A percentile compares a stretch with the other conserved stretches of the same genome.
Conservation (phyloP, 179 eudicot genomes). For the Beta corolliflora region DNA sequence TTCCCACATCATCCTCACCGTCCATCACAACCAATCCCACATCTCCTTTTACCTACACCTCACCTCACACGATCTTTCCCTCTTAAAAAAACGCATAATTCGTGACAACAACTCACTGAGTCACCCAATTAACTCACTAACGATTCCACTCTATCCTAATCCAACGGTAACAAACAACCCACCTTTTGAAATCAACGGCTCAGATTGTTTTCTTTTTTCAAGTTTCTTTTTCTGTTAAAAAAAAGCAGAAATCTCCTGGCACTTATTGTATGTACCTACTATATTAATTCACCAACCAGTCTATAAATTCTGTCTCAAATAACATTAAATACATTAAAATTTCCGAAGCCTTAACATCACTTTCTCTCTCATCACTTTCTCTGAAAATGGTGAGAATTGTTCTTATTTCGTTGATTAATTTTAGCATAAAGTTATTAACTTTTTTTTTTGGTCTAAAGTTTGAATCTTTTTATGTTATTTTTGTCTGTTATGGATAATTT, state of each 20-base stretch:
- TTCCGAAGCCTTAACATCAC: not conserved
- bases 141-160: not conserved
- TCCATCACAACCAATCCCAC: not conserved
- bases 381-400: constrained; percentile 20
- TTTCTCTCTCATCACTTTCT: not conserved
- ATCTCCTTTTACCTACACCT: not conserved
- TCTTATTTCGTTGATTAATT: constrained; percentile 7
- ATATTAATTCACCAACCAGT: constrained; percentile 14
- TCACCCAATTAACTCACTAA: not conserved
- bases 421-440: not conserved
- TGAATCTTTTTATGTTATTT: constrained; percentile 1
- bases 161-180: not conserved
- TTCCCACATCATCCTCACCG: not conserved
- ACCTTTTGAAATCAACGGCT: not conserved
- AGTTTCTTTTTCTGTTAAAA: not conserved
- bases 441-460: not conserved
- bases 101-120: not conserved
- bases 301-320: not conserved
- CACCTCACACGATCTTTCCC: not conserved
- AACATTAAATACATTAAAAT: not conserved
- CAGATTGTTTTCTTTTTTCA: not conserved
- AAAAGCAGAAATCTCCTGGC: constrained; percentile 25
- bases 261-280: not conserved
- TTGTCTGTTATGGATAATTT: not conserved
- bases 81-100: not conserved